Evolutionary conservation across 1,284 basidiomycete genomes (phyloP), one percentile per base, ranked within the genome.

Genomic region (Acaromyces ingoldii): DNA sequence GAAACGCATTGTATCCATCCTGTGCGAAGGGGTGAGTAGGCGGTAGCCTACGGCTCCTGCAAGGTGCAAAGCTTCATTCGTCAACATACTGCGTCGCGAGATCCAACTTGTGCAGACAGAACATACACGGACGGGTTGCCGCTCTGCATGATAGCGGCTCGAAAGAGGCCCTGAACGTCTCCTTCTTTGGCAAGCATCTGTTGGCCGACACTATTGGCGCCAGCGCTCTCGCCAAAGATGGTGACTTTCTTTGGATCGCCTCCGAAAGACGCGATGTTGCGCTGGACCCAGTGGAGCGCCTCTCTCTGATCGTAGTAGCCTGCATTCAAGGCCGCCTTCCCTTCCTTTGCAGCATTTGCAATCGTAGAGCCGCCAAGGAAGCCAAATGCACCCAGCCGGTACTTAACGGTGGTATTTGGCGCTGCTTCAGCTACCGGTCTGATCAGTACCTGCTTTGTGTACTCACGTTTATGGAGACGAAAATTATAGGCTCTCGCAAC

Each of bases 221-320:
- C 64, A 10, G 64, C 62, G 15, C 46, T 51, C 40, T 66, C 36
- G 7, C 59, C 64, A 21, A 51, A 56, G 29, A 66, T 37, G 3
- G 64, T 66, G 19, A 66, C 52, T 10, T 43, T 30, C 2, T 37
- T 19, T 1, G 57, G 52, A 33, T 66, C 62, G n/a, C 64, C 64
- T 6, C 60, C 62, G 26, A 67, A 67, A n/a, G 38, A 37, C 22
- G 21, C 39, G 31, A 67, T 60, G 52, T 65, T 64, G 13, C 56
- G 36, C 15, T 53, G 50, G 4, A 62, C 28, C 64, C 62, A 67
- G 21, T 59, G 49, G 24, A 65, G 33, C 4, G 49, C 64, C 19
- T 54, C 37, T 1, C 62, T 21, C 49, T 67, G 64, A 50, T 67
- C 62, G 48, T 60, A 58, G n/a, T 60, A 46, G 4, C 55, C 64